These are phyloP conservation scores for Naganishia sp. DNA, from an alignment of 1,284 basidiomycete species.

Conservation along the genomic window DNA sequence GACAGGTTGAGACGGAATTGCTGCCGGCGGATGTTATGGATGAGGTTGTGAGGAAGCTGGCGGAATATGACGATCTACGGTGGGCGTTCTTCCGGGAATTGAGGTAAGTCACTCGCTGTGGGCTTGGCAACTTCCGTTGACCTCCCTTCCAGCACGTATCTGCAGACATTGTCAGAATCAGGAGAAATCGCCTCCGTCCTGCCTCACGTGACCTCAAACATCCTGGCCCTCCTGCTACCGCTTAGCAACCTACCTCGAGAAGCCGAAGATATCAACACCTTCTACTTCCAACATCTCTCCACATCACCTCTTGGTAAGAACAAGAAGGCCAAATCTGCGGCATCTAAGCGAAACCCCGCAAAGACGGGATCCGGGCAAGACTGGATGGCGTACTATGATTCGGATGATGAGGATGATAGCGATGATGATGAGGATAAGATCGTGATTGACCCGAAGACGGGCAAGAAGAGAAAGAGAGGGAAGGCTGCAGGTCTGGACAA, in stretches of 20 bases:
- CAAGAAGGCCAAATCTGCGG: constrained; percentile 24
- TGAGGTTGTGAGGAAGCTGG: constrained; percentile 44
- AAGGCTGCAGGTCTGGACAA: constrained; percentile 35
- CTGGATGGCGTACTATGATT: constrained; percentile 54
- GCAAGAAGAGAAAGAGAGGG: constrained; percentile 43
- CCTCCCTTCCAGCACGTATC: constrained; percentile 3
- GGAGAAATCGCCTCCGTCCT: constrained; percentile 4
- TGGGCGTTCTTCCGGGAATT: constrained; percentile 91
- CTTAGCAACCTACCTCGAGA: constrained; percentile 80
- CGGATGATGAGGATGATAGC: constrained; percentile 40
- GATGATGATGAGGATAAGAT: constrained; percentile 59
- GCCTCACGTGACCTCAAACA: constrained; percentile 56
- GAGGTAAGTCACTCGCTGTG: too few relatives aligned
- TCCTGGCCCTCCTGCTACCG: constrained; percentile 73
- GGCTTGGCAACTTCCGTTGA: too few relatives aligned
- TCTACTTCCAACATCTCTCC: constrained; percentile 75
- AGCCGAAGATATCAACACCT: constrained; percentile 73
- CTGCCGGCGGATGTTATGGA: constrained; percentile 34
- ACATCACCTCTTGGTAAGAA: constrained; percentile 31
- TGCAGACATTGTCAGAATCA: constrained; percentile 19
- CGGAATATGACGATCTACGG: constrained; percentile 68
- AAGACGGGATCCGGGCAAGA: constrained; percentile 40
- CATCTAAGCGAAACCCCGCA: constrained; percentile 17
- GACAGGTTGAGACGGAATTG: constrained; percentile 19
- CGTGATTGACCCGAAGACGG: constrained; percentile 49